A percentile compares a stretch with the other conserved stretches of the same genome.
These are phyloP conservation scores for Lavandula angustifolia DNA, from an alignment of 257 asterid genomes.

Conservation along the genomic window DNA sequence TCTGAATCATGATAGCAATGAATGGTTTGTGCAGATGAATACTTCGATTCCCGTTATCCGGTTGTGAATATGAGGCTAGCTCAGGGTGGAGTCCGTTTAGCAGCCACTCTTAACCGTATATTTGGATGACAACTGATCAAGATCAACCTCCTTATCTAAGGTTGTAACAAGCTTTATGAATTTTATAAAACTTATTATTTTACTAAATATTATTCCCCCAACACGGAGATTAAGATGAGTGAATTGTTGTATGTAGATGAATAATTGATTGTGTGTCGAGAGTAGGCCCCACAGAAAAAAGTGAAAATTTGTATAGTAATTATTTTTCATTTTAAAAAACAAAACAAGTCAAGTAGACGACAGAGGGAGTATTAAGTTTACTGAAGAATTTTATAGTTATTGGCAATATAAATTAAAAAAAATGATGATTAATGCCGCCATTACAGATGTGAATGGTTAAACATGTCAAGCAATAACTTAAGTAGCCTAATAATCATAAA, in stretches of 20 bases:
- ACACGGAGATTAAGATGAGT: too few species aligned
- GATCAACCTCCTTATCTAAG: not conserved
- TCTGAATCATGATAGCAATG: not conserved
- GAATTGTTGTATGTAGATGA: too few species aligned
- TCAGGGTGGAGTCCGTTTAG: slow-evolving; percentile 88
- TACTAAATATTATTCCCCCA: too few species aligned
- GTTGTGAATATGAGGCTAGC: slow-evolving; percentile 69
- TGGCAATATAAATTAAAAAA: not conserved
- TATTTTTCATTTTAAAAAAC: too few species aligned
- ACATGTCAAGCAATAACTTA: not conserved
- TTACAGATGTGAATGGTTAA: not conserved
- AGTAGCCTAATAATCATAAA: not conserved
- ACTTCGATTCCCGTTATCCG: slow-evolving; percentile 62
- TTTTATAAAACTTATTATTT: too few species aligned
- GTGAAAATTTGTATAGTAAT: too few species aligned
- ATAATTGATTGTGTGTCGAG: too few species aligned
- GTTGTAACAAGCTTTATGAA: not conserved
- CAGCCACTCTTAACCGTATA: slow-evolving; percentile 81
- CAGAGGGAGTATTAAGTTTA: too few species aligned
- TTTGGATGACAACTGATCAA: slow-evolving; percentile 44
- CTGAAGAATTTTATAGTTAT: too few species aligned
- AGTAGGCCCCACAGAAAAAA: too few species aligned
- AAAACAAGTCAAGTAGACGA: too few species aligned
- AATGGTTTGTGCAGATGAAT: slow-evolving; percentile 56
- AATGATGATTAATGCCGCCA: not conserved